Base-by-base conservation (phyloP, 1,284 basidiomycete species). In the Malassezia cuniculi region DNA sequence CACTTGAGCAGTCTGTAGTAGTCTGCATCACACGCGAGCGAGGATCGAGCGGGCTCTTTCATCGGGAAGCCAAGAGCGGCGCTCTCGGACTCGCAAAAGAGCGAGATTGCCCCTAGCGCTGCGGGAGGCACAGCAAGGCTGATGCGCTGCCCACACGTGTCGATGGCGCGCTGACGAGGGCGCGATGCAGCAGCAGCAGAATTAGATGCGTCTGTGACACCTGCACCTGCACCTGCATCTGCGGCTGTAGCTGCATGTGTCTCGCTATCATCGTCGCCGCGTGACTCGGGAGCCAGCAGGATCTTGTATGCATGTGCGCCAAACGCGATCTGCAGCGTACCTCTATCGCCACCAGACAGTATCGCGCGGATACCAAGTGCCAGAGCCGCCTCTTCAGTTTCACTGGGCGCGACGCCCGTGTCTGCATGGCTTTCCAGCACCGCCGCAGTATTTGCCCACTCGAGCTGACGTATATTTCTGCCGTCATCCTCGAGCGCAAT, bases 401-500 rank as follows among this genome's bases (percentile, higher is more conserved):
- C 14, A 11, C 7, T 5, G 14, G 12, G n/a, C 8, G 35, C 5
- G n/a, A n/a, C n/a, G n/a, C n/a, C n/a, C n/a, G n/a, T n/a, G n/a
- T n/a, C n/a, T n/a, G 35, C 35, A 18, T 36, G 27, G 21, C 28
- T 17, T 10, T 36, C 35, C 12, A 29, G 11, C n/a, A 29, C 17
- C 7, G 19, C 35, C 18, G 7, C n/a, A 8, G 29, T 14, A 4
- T 20, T 12, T 6, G 27, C 26, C 35, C 35, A 36, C 6, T 20
- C 18, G 7, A 36, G 16, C 15, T 29, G 35, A 12, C 7, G 10
- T 3, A 36, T 16, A 8, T 36, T 36, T 16, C 10, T 11, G 5
- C 7, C 20, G 27, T 36, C 27, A 14, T 36, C 27, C 35, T 36
- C 35, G 11, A 36, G 35, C 12, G 18, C 27, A 18, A 36, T 36